phyloP scores from a whole-genome alignment of 177 flowering plant genomes.

The Vitis hybrid region DNA sequence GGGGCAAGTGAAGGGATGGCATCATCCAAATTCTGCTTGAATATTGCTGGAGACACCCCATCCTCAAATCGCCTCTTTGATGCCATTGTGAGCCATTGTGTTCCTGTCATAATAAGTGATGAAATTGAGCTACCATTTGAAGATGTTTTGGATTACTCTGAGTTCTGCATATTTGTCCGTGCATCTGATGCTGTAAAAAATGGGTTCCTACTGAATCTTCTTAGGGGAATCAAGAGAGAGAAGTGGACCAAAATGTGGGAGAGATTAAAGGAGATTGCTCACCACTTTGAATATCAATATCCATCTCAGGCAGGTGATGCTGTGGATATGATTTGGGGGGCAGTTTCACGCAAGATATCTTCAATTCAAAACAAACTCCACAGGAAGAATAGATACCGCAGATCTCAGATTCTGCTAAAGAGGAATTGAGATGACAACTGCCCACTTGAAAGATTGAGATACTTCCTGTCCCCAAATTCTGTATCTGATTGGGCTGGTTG shows the following conservation, averaged over 20 bases:
- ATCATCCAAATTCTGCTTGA: constrained; percentile 81
- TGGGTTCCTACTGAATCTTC: constrained; percentile 62
- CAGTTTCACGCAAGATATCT: constrained; percentile 52
- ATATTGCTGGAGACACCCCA: constrained; percentile 92
- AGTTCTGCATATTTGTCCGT: constrained; percentile 64
- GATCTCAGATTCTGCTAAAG: constrained; percentile 23
- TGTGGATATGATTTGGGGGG: constrained; percentile 90
- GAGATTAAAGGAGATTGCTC: constrained; percentile 53
- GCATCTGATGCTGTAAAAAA: constrained; percentile 65
- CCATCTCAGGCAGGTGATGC: constrained; percentile 80
- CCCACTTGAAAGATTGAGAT: not conserved
- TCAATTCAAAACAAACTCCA: constrained; percentile 28
- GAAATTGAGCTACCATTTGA: constrained; percentile 90
- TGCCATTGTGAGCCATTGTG: constrained; percentile 85
- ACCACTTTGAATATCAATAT: constrained; percentile 66
- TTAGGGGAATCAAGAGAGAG: constrained; percentile 49
- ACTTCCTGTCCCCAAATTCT: not conserved
- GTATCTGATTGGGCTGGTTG: not conserved
- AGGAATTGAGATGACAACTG: constrained; percentile 9
- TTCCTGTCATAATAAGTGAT: constrained; percentile 89
- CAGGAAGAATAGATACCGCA: constrained; percentile 42
- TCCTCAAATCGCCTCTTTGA: constrained; percentile 94
- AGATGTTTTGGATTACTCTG: constrained; percentile 75
- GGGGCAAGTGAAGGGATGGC: constrained; percentile 75
- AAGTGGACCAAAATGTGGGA: constrained; percentile 85